Base-by-base conservation (phyloP, 129 eudicot genomes). In the Rutidosis leptorrhynchoides region DNA sequence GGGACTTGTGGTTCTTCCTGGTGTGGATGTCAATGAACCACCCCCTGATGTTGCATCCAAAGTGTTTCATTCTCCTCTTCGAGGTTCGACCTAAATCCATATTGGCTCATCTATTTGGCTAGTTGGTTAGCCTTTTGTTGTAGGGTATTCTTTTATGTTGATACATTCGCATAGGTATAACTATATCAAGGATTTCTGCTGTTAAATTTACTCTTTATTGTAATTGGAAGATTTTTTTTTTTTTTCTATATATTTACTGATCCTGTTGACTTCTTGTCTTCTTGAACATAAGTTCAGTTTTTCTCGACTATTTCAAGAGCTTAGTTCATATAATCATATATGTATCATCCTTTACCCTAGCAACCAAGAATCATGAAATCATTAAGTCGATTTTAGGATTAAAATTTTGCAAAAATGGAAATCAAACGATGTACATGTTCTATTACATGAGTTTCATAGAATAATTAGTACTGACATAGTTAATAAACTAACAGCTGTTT, bases 41-140 rank as follows among this genome's bases (percentile, higher is more conserved):
- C 84, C 96, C 0, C 99, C 96, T 0, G 99, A 93, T 82, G 95
- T 93, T 11, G 99, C 95, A 6, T 81, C 96, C 52, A 73, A 68
- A 64, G 84, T 88, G 64, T 83, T 93, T 33, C 82, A 77, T 71
- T 92, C 95, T 4, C 89, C 96, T 28, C 90, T 93, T 35, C 74
- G 99, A 68, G 70, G 70, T 52, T 71, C 92, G n/a, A n/a, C n/a
- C n/a, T n/a, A n/a, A n/a, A n/a, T n/a, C n/a, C n/a, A n/a, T n/a
- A n/a, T n/a, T n/a, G n/a, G n/a, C n/a, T n/a, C n/a, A n/a, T n/a
- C n/a, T n/a, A n/a, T n/a, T n/a, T n/a, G n/a, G n/a, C n/a, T n/a
- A 0, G 1, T 53, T 53, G 24, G 59, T 23, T 57, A 6, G 20
- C 19, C 6, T 57, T 28, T 12, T 26, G 2, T 57, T 15, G 4